A percentile compares a stretch with the other conserved stretches of the same genome.
Evolutionary conservation across 805 yeast genomes (phyloP).

Genomic region (Metschnikowia cerradonensis): DNA sequence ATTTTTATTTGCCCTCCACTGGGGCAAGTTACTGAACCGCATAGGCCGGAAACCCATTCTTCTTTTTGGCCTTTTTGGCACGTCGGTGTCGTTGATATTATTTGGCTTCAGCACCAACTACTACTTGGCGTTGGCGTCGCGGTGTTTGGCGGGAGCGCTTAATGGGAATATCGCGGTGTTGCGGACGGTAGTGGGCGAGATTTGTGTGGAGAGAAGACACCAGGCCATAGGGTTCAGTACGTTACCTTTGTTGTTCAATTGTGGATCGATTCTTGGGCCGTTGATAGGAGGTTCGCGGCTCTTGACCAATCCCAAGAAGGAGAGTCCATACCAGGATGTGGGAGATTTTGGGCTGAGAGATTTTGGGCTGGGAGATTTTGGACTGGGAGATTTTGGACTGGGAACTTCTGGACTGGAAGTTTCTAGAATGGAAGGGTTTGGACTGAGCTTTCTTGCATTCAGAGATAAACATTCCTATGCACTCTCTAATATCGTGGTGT

Average conservation of each 20-base stretch:
- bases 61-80: conserved; percentile 49
- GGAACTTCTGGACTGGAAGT: too few species aligned
- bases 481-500: conserved; percentile 48
- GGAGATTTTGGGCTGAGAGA: neutral
- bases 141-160: conserved; percentile 52
- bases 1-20: conserved; percentile 51
- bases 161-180: conserved; percentile 67
- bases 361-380: too few species aligned
- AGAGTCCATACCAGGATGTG: conserved; percentile 15
- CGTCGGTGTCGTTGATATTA: conserved; percentile 42
- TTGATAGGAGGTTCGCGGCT: conserved; percentile 49
- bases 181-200: conserved; percentile 59
- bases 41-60: conserved; percentile 56
- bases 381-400: too few species aligned
- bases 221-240: conserved; percentile 62
- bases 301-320: conserved; percentile 42
- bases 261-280: conserved; percentile 61
- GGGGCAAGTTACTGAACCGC: conserved; percentile 55
- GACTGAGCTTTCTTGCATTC: conserved; percentile 21
- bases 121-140: conserved; percentile 49
- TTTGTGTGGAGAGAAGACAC: conserved; percentile 51
- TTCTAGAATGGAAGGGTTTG: too few species aligned
- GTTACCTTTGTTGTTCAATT: conserved; percentile 57
- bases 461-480: conserved; percentile 45
- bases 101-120: conserved; percentile 54